Conservation (phyloP, 306 rosid species). For the Castanea crenata region DNA sequence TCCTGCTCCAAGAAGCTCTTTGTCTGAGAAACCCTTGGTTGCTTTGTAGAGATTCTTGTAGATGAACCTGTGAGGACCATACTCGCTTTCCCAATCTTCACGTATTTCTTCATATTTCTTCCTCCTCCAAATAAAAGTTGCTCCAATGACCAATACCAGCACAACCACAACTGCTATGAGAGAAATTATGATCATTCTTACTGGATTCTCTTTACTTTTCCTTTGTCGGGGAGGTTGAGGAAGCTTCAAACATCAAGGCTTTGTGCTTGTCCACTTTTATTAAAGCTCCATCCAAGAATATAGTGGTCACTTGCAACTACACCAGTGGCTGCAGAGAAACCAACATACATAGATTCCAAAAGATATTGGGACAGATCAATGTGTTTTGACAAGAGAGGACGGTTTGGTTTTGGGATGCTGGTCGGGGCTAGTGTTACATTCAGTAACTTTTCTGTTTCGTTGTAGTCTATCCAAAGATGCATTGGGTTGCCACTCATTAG, state of each 20-base stretch:
- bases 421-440: too few relatives aligned
- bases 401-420: too few relatives aligned
- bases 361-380: too few relatives aligned
- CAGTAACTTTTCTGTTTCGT: too few relatives aligned
- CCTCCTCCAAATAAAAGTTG: constrained; percentile 18
- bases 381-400: too few relatives aligned
- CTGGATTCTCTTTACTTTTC: not conserved
- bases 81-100: constrained; percentile 69
- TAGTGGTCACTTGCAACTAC: too few relatives aligned
- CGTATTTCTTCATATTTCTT: constrained; percentile 39
- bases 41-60: constrained; percentile 54
- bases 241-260: not conserved
- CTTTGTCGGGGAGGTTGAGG: not conserved
- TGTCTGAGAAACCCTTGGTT: constrained; percentile 60
- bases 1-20: constrained; percentile 55
- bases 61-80: constrained; percentile 63
- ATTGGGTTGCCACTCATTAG: too few relatives aligned
- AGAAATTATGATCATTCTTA: not conserved
- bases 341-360: too few relatives aligned
- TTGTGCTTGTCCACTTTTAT: constrained; percentile 12
- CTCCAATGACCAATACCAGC: too few relatives aligned
- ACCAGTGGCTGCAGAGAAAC: too few relatives aligned
- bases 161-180: not conserved
- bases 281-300: too few relatives aligned
- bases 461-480: too few relatives aligned